A percentile compares a stretch with the other conserved stretches of the same genome.
phyloP scores from a whole-genome alignment of 2,329 filamentous ascomycete genomes.

The Thyridium curvatum region DNA sequence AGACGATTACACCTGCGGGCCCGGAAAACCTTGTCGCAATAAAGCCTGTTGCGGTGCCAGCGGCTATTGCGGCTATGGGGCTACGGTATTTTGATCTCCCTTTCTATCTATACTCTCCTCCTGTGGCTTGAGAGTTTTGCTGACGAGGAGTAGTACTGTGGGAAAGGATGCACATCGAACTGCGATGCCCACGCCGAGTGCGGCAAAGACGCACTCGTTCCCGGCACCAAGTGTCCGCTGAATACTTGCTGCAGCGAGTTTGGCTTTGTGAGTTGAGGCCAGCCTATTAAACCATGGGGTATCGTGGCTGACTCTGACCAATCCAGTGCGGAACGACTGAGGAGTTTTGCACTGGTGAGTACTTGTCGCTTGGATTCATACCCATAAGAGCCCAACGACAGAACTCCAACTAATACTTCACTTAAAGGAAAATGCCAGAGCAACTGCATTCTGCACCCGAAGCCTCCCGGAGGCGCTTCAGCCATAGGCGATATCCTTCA shows the following conservation, averaged over 20 bases:
- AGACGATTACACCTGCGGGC: conserved; percentile 2
- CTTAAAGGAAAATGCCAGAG: conserved; percentile 5
- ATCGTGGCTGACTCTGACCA: no score
- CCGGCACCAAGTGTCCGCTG: conserved; percentile 20
- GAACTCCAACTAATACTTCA: no score
- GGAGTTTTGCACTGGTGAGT: no score
- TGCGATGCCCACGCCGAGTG: conserved; percentile 6
- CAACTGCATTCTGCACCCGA: conserved; percentile 10
- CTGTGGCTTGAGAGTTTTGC: no score
- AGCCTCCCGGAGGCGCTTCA: no score
- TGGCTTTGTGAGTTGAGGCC: conserved; percentile 17
- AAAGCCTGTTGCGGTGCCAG: conserved; percentile 1
- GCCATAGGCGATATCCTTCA: no score
- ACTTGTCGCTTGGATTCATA: no score
- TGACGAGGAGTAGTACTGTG: no score
- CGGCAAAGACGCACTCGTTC: background rate
- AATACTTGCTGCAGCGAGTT: conserved; percentile 28
- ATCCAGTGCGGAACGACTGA: no score
- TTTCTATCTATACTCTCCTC: no score
- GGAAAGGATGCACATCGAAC: background rate
- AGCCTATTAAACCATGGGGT: no score
- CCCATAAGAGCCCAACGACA: no score
- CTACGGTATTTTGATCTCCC: background rate
- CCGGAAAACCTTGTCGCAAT: conserved; percentile 3
- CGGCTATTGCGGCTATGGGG: conserved; percentile 4